Base-by-base conservation (phyloP, 768 basidiomycete species). In the Mycena galopus region DNA sequence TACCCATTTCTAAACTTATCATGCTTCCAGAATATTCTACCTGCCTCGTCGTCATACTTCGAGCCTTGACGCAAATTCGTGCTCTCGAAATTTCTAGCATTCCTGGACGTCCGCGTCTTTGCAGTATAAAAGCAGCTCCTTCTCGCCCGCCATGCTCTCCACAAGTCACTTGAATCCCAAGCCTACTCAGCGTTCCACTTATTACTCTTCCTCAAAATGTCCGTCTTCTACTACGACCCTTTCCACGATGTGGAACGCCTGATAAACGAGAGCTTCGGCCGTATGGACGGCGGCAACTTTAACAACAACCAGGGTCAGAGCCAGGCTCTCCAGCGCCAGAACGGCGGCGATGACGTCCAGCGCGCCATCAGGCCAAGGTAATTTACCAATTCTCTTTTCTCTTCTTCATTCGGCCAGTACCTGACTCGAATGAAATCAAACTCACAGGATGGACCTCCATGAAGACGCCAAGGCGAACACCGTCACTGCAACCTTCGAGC, bases 401-500 rank as follows among this genome's bases (percentile, higher is more conserved):
- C n/a, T 17, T 17, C 10, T 42, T 1, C 1, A 42, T 4, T 42
- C 17, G 14, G 23, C 35, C 21, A 21, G 50, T 44, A 21, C 14
- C 37, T 67, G 21, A 16, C 39, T 30, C 5, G 19, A n/a, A n/a
- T n/a, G n/a, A n/a, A n/a, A n/a, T n/a, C n/a, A n/a, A n/a, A n/a
- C n/a, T n/a, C 33, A 4, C 25, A 91, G 89, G 75, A 87, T 91
- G 86, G 89, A 91, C 73, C 78, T 91, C 9, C 86, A 88, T 75
- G 90, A 91, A 75, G 80, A 89, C 73, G 32, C 75, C 1, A 82
- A 86, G 23, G 80, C 75, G 55, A 90, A 90, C 77, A 78, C 81
- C 2, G 87, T 91, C n/a, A 89, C 87, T 2, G 91, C 90, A 32
- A 80, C 84, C 6, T 90, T 92, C 76, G 91, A 92, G 76, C 81